Evolutionary conservation across 1,284 basidiomycete species (phyloP), one percentile per base, ranked within the genome.

Genomic region (Pseudozyma thailandica): DNA sequence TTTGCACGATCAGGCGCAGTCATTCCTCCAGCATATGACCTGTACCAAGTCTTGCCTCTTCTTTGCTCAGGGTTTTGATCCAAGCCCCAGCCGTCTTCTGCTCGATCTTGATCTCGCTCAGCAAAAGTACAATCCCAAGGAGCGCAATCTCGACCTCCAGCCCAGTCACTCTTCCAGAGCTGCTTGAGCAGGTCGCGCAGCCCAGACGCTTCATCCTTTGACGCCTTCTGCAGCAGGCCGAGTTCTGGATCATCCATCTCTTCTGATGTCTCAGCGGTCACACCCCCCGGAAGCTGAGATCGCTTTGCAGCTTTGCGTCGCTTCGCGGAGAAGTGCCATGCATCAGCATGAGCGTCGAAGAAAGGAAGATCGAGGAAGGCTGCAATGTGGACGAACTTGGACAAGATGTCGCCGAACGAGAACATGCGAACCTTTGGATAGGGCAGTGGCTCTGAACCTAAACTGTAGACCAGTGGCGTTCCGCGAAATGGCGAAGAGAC

Each of bases 91-190:
- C 42, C 48, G 15, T 63, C 48, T n/a, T 50, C 35, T 10, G 52
- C 13, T 4, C 37, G 23, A 37, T 68, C 60, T 16, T 21, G 25
- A 8, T 63, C 70, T 0, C 73, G 42, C 28, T 74, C 53, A 6
- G 46, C 47, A 43, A 76, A 58, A 6, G 72, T 72, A 27, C 68
- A 74, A n/a, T 76, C 74, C 74, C 74, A 76, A 15, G 74, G 72
- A 0, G 72, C 74, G 30, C 69, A 69, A 30, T 76, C 74, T 2
- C 41, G n/a, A 1, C 73, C 72, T 6, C 54, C 63, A 5, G 74
- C 72, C 74, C 74, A 76, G 41, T 74, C 72, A 31, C 58, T 63
- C 28, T 51, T 58, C 59, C 55, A 65, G 23, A 74, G 38, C 35
- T 76, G 72, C 7, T 43, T 21, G 12, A 72, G 25, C 4, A 76